phyloP scores from a whole-genome alignment of 192 early-diverging fungal genomes.

The Coemansia biformis region DNA sequence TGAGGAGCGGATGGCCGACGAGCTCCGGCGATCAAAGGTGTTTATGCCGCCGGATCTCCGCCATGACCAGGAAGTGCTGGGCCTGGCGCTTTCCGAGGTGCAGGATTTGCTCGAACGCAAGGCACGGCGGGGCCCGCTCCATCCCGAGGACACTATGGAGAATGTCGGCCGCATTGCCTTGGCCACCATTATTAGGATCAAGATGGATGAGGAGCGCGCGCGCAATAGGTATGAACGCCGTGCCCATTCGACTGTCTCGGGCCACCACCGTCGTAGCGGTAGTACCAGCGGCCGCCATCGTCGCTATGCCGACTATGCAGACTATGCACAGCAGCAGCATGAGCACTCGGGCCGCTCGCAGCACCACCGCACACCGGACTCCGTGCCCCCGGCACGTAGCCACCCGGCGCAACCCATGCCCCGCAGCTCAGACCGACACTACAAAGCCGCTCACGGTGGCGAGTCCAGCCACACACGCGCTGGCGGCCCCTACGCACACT shows the following conservation, averaged over 20 bases:
- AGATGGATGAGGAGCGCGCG: slow-evolving; percentile 35
- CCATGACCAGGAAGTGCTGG: slow-evolving; percentile 41
- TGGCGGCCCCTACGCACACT: neutral
- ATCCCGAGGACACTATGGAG: slow-evolving; percentile 35
- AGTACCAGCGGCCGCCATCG: neutral
- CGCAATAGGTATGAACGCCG: neutral
- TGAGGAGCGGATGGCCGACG: slow-evolving; percentile 17
- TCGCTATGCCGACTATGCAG: no score
- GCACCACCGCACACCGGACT: no score
- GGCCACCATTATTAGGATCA: slow-evolving; percentile 43
- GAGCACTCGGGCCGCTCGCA: no score
- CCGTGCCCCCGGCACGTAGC: no score
- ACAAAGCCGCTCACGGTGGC: no score
- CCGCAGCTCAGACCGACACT: no score
- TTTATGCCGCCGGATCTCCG: slow-evolving; percentile 25
- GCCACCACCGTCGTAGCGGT: neutral
- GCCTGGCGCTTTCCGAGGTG: slow-evolving; percentile 31
- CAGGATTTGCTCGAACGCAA: slow-evolving; percentile 30
- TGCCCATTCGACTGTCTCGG: slow-evolving; percentile 4
- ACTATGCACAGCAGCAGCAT: no score
- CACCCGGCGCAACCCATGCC: no score
- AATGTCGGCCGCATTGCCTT: slow-evolving; percentile 36
- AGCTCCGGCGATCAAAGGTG: slow-evolving; percentile 9
- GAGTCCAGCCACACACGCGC: no score
- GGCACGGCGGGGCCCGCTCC: slow-evolving; percentile 9